Evolutionary conservation across 2,329 filamentous ascomycete genomes (phyloP).

Genomic region (Monilinia fructicola): DNA sequence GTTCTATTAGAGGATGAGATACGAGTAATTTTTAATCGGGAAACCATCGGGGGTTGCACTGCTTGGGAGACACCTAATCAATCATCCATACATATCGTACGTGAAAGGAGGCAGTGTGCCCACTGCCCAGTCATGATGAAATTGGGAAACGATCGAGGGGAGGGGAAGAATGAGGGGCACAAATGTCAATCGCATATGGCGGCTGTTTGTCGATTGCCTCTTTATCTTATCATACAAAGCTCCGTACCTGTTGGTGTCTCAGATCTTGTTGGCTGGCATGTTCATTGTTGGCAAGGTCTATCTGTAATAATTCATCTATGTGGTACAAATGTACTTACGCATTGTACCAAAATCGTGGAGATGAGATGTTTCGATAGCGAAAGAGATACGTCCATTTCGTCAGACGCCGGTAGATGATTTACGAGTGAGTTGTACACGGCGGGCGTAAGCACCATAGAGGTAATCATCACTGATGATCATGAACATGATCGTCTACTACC

Average conservation of each 20-base stretch:
- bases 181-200: conserved; percentile 20
- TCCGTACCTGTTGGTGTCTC: conserved; percentile 17
- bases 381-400: not conserved
- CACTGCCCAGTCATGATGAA: conserved; percentile 12
- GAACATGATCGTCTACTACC: not conserved
- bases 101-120: not conserved
- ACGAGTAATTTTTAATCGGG: conserved; percentile 8
- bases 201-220: conserved; percentile 4
- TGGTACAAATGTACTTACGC: not conserved
- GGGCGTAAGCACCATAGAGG: conserved; percentile 13
- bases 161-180: conserved; percentile 19
- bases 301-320: not conserved
- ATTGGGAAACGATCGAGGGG: conserved; percentile 19
- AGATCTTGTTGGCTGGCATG: conserved; percentile 21
- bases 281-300: conserved; percentile 8
- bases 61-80: conserved; percentile 1
- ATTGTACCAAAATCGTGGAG: conserved; percentile 3
- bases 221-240: conserved; percentile 10
- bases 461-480: conserved; percentile 10
- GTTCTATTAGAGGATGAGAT: conserved; percentile 17
- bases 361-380: not conserved
- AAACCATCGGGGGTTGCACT: conserved; percentile 15
- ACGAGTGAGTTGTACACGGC: conserved; percentile 2
- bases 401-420: conserved; percentile 10
- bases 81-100: conserved; percentile 3